These are phyloP conservation scores for Nepenthes mirabilis DNA, from an alignment of 148 eudicot genomes.

Conservation along the genomic window DNA sequence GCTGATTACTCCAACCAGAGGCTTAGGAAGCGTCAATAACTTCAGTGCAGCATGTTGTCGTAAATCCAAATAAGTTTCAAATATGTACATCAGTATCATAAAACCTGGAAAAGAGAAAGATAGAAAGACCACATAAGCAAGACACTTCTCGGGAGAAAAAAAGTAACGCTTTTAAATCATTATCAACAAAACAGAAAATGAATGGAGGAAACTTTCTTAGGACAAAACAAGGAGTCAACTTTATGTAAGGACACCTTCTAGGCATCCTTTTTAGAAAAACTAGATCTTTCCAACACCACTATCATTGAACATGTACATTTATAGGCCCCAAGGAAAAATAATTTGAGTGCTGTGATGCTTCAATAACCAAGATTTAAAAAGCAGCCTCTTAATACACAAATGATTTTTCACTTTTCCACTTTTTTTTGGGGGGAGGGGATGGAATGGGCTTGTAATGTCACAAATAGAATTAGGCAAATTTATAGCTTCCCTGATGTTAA, in stretches of 20 bases:
- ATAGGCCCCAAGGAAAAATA: background rate
- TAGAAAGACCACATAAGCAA: background rate
- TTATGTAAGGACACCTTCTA: background rate
- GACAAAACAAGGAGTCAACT: slow-evolving; percentile 1
- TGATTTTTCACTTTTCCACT: too few relatives aligned
- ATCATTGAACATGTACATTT: background rate
- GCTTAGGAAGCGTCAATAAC: slow-evolving; percentile 71
- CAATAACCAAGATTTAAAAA: background rate
- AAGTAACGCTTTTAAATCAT: background rate
- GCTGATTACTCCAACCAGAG: slow-evolving; percentile 80
- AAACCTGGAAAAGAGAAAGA: slow-evolving; percentile 40
- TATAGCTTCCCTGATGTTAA: too few relatives aligned
- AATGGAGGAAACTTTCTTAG: background rate
- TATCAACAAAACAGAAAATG: background rate
- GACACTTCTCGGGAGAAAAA: background rate
- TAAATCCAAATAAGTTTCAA: slow-evolving; percentile 79
- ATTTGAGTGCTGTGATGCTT: background rate
- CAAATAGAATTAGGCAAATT: too few relatives aligned
- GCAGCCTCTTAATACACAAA: too few relatives aligned
- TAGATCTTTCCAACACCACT: background rate
- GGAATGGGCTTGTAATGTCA: too few relatives aligned
- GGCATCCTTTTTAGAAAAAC: slow-evolving; percentile 1
- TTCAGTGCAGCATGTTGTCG: slow-evolving; percentile 83
- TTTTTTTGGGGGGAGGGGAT: too few relatives aligned
- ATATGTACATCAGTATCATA: slow-evolving; percentile 81